These are phyloP conservation scores for Talaromyces sp. DNA, from an alignment of 2,329 filamentous ascomycete genomes.

Conservation along the genomic window DNA sequence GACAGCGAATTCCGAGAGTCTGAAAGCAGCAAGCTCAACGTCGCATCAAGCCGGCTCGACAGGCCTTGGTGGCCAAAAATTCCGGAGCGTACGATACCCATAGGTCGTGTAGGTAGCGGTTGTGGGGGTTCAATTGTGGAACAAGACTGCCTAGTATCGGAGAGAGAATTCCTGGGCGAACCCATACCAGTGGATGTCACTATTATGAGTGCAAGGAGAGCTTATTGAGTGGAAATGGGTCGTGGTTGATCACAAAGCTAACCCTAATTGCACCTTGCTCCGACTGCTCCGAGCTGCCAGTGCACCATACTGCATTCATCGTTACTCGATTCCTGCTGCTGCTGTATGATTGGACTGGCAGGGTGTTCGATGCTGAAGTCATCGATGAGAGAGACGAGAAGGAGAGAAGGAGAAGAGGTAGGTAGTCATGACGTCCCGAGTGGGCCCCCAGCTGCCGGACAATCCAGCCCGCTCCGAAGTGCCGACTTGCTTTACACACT, in stretches of 20 bases:
- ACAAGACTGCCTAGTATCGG: not conserved
- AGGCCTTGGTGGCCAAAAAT: not conserved
- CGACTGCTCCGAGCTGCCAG: not conserved
- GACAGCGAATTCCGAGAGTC: not conserved
- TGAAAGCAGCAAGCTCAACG: slow-evolving; percentile 1
- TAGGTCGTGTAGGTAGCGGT: slow-evolving; percentile 3
- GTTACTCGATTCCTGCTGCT: not conserved
- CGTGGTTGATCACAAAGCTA: not conserved
- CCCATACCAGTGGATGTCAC: not conserved
- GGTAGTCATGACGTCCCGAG: slow-evolving; percentile 11
- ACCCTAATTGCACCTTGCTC: not conserved
- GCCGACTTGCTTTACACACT: not conserved
- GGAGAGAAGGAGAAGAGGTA: no score
- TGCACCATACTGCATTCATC: not conserved
- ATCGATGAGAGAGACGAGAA: not conserved
- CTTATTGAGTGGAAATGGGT: not conserved
- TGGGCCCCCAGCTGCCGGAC: not conserved
- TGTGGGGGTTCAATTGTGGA: not conserved
- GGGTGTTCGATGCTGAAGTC: not conserved
- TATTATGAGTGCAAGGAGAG: not conserved
- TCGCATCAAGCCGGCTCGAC: not conserved
- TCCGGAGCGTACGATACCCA: slow-evolving; percentile 4
- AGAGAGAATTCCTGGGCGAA: not conserved
- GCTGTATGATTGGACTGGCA: not conserved
- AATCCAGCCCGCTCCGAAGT: not conserved